Conservation (phyloP, 306 rosid genomes). For the Lathyrus sativus region DNA sequence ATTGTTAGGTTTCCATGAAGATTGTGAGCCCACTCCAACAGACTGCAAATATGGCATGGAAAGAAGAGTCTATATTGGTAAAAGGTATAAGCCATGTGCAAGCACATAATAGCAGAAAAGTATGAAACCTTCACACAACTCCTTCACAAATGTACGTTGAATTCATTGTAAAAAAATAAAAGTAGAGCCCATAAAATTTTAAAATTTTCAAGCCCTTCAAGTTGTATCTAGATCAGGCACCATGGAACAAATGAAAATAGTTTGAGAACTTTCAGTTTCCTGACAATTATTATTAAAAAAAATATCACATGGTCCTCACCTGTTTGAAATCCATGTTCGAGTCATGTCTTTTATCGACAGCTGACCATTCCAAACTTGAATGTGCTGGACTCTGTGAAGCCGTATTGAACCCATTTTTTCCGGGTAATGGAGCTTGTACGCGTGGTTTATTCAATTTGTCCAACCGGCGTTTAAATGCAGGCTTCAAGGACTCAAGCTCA, state of each 20-base stretch:
- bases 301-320: constrained; percentile 45
- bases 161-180: constrained; percentile 4
- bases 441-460: constrained; percentile 55
- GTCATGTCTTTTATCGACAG: constrained; percentile 49
- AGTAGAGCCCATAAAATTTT: constrained; percentile 2
- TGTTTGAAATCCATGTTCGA: constrained; percentile 46
- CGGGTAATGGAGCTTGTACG: constrained; percentile 45
- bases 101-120: constrained; percentile 24
- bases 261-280: constrained; percentile 13
- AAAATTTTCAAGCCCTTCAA: constrained; percentile 23
- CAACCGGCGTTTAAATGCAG: constrained; percentile 54
- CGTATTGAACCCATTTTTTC: constrained; percentile 43
- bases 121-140: constrained; percentile 21
- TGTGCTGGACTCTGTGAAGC: constrained; percentile 45
- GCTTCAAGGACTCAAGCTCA: constrained; percentile 84
- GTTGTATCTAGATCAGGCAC: constrained; percentile 23
- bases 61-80: constrained; percentile 18
- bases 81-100: constrained; percentile 32
- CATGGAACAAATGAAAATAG: constrained; percentile 6
- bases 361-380: constrained; percentile 59
- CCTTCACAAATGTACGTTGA: constrained; percentile 22
- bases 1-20: constrained; percentile 64
- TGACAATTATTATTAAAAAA: constrained; percentile 15
- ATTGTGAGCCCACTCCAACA: constrained; percentile 53
- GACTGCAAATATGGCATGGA: constrained; percentile 50